These are phyloP conservation scores for Tricholoma terreum DNA, from an alignment of 768 basidiomycete genomes.

Conservation along the genomic window DNA sequence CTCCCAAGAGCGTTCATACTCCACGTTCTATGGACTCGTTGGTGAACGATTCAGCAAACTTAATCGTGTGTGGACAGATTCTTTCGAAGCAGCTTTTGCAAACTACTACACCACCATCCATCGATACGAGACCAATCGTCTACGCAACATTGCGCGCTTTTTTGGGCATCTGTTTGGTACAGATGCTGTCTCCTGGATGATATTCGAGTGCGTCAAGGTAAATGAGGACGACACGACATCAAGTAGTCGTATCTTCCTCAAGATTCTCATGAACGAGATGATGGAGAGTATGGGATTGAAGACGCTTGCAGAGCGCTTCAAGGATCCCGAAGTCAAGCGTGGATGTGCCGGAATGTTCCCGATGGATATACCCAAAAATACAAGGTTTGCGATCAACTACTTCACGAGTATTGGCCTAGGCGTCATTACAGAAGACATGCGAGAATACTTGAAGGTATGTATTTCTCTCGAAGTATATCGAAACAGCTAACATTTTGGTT, in stretches of 20 bases:
- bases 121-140: conserved; percentile 96
- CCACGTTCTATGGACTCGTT: conserved; percentile 93
- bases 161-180: conserved; percentile 89
- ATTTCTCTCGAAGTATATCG: conserved; percentile 2
- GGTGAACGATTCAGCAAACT: conserved; percentile 97
- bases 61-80: conserved; percentile 91
- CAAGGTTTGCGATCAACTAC: conserved; percentile 95
- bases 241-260: conserved; percentile 94
- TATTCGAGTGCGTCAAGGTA: conserved; percentile 80
- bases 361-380: conserved; percentile 93
- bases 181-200: conserved; percentile 89
- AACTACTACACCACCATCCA: conserved; percentile 96
- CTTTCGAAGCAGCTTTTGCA: conserved; percentile 80
- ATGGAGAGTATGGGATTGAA: conserved; percentile 92
- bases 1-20: conserved; percentile 97
- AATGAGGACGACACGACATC: conserved; percentile 98
- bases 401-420: conserved; percentile 95
- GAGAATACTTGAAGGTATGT: conserved; percentile 88
- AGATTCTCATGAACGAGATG: conserved; percentile 95
- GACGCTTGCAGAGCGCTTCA: conserved; percentile 82
- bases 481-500: conserved; percentile 7
- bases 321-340: conserved; percentile 75
- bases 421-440: conserved; percentile 90
- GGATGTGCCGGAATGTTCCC: conserved; percentile 90
- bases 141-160: conserved; percentile 96